Conservation (phyloP, 2,329 filamentous ascomycete genomes). For the Aspergillus brasiliensis region DNA sequence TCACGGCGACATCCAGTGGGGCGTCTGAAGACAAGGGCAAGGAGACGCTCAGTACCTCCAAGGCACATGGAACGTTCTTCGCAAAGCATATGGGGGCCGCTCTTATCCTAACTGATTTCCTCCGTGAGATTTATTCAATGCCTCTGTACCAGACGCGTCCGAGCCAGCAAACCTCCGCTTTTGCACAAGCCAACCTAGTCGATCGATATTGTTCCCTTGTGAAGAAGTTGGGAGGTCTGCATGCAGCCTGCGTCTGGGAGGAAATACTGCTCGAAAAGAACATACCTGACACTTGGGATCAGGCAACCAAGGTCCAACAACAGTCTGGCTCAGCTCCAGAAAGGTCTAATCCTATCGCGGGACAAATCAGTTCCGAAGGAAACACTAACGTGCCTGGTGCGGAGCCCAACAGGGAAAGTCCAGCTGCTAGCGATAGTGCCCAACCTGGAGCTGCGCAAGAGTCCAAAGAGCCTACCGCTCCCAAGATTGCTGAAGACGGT, state of each 20-base stretch:
- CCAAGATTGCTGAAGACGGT: constrained; percentile 30
- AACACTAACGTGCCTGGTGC: constrained; percentile 23
- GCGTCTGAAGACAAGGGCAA: constrained; percentile 2
- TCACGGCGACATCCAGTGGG: constrained; percentile 32
- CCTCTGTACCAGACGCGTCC: constrained; percentile 66
- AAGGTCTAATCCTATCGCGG: constrained; percentile 44
- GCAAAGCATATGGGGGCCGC: constrained; percentile 77
- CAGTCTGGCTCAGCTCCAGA: constrained; percentile 39
- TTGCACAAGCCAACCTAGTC: constrained; percentile 77
- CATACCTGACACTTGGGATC: constrained; percentile 66
- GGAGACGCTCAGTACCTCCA: constrained; percentile 22
- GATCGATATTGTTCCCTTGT: constrained; percentile 80
- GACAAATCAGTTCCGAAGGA: constrained; percentile 23
- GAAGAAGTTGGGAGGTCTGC: constrained; percentile 72
- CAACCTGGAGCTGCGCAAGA: constrained; percentile 20
- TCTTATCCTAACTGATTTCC: constrained; percentile 73
- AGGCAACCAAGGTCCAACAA: constrained; percentile 47
- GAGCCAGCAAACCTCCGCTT: constrained; percentile 60
- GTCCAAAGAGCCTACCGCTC: constrained; percentile 19
- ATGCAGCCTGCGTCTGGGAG: constrained; percentile 81
- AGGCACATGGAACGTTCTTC: constrained; percentile 69
- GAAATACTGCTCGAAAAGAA: constrained; percentile 73
- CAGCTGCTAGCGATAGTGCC: constrained; percentile 18
- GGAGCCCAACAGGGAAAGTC: constrained; percentile 30
- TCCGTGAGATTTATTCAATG: constrained; percentile 71